These are phyloP conservation scores for Trapa bicornis DNA, from an alignment of 345 rosid genomes.

Conservation along the genomic window DNA sequence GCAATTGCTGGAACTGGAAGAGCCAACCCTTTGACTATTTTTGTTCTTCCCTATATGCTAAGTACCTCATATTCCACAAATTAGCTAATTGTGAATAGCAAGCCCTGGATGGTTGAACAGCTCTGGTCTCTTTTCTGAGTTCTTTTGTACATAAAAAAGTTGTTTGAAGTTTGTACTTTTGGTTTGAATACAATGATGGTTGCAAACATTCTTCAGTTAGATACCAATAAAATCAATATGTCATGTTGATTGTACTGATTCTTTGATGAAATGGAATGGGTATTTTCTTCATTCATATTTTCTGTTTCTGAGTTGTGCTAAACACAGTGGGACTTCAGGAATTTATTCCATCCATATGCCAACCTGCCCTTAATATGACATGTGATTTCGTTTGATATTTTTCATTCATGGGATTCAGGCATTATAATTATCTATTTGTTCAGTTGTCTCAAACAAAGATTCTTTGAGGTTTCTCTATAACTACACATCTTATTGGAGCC, in stretches of 20 bases:
- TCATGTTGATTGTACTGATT: slow-evolving; percentile 2
- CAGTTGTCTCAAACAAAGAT: neutral
- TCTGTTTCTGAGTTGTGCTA: neutral
- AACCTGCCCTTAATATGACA: neutral
- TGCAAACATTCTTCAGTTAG: slow-evolving; percentile 3
- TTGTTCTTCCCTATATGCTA: slow-evolving; percentile 42
- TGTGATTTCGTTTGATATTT: neutral
- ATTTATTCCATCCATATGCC: neutral
- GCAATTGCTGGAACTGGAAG: slow-evolving; percentile 44
- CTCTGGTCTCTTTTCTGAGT: neutral
- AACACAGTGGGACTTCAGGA: neutral
- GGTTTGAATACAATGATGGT: neutral
- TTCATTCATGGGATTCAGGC: neutral
- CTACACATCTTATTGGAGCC: neutral
- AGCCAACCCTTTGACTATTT: slow-evolving; percentile 43
- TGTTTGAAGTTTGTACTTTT: neutral
- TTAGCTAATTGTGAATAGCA: slow-evolving; percentile 11
- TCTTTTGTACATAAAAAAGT: slow-evolving; percentile 3
- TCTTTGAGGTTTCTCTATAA: neutral
- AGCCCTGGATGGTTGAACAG: neutral
- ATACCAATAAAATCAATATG: neutral
- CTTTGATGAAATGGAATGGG: neutral
- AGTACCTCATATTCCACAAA: slow-evolving; percentile 24
- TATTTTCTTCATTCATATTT: neutral
- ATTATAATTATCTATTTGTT: neutral